These are phyloP conservation scores for Thalassiosira livingstoniorum DNA, from an alignment of 352 stramenopile species.

Conservation along the genomic window DNA sequence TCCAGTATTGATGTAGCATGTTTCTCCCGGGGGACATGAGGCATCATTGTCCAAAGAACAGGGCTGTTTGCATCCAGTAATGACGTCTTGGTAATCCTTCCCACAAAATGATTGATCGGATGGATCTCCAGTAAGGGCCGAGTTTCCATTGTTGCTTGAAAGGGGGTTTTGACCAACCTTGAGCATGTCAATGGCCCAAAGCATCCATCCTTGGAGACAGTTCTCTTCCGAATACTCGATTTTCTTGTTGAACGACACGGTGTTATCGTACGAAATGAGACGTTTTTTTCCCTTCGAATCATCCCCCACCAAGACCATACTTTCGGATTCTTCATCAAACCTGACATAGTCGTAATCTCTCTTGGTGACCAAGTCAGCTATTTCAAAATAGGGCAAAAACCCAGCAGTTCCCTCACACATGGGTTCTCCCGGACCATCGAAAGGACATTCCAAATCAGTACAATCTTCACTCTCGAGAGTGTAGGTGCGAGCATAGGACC, in stretches of 20 bases:
- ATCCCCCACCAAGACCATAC: constrained; percentile 65
- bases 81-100: constrained; percentile 60
- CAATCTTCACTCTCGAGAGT: constrained; percentile 59
- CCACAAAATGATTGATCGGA: constrained; percentile 66
- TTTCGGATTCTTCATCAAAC: constrained; percentile 59
- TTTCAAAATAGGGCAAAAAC: constrained; percentile 70
- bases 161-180: constrained; percentile 64
- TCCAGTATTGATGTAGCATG: constrained; percentile 65
- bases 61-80: constrained; percentile 56
- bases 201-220: constrained; percentile 62
- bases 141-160: constrained; percentile 66
- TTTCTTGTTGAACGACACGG: constrained; percentile 65
- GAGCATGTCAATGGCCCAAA: constrained; percentile 72
- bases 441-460: constrained; percentile 60
- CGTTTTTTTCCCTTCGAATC: constrained; percentile 62
- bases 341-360: constrained; percentile 48
- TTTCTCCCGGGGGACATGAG: constrained; percentile 52
- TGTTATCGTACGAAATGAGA: constrained; percentile 72
- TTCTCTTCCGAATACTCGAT: constrained; percentile 62
- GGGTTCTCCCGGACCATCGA: constrained; percentile 49
- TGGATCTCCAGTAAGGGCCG: constrained; percentile 45
- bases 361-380: constrained; percentile 57
- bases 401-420: constrained; percentile 65
- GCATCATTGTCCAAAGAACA: constrained; percentile 52
- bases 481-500: constrained; percentile 66